Evolutionary conservation across 75 land plant species (phyloP).

Genomic region (Chamaecyparis obtusa): DNA sequence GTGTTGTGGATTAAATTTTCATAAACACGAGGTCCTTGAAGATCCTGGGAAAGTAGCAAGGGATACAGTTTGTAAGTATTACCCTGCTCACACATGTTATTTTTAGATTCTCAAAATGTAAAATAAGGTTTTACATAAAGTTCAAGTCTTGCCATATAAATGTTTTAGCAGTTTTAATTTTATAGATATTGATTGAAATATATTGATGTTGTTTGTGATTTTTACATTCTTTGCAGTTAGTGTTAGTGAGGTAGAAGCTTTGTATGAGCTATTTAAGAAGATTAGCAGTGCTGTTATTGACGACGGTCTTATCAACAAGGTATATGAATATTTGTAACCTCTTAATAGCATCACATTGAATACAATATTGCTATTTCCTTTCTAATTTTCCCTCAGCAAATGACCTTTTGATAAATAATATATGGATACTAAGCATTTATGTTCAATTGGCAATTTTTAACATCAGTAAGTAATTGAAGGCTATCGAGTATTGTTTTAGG

Average conservation of each 20-base stretch:
- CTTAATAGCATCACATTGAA: neutral
- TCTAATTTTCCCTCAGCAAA: neutral
- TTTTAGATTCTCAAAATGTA: neutral
- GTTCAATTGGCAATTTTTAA: neutral
- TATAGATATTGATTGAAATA: neutral
- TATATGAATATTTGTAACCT: conserved; percentile 7
- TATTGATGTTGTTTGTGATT: neutral
- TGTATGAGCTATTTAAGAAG: conserved; percentile 94
- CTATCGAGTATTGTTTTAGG: neutral
- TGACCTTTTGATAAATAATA: neutral
- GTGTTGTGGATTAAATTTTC: conserved; percentile 63
- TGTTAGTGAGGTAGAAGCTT: conserved; percentile 94
- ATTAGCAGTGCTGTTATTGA: conserved; percentile 88
- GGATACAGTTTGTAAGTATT: conserved; percentile 78
- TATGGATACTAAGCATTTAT: neutral
- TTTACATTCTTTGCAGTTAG: conserved; percentile 63
- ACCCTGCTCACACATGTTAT: neutral
- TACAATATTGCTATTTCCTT: neutral
- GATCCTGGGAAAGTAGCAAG: conserved; percentile 78
- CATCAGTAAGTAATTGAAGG: neutral
- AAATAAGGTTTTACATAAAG: neutral
- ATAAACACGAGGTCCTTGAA: conserved; percentile 49
- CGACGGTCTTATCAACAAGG: conserved; percentile 95
- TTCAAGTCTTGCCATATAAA: neutral
- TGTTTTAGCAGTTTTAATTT: neutral